Evolutionary conservation across 495 filamentous ascomycete species (phyloP), one percentile per base, ranked within the genome.

Genomic region (Cudoniella acicularis): DNA sequence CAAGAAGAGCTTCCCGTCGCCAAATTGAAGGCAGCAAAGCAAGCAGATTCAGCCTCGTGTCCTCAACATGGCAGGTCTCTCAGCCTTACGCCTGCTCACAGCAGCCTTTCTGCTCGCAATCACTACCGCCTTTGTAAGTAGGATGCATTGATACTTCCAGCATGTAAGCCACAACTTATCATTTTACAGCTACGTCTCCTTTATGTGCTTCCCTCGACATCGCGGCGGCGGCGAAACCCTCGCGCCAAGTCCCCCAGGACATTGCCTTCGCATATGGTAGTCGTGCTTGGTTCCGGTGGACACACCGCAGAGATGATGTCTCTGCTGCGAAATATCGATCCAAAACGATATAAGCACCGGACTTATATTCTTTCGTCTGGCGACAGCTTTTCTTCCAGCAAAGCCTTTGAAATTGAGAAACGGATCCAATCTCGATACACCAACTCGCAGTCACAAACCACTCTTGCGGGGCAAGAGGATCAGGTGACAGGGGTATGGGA

Each of bases 221-320:
- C 70, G 64, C 46, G 36, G 22, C 10, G 25, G 23, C 49, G 24
- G 3, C 54, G 36, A 45, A n/a, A 57, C 22, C 27, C 52, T 16
- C 46, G 40, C 13, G 26, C 23, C 42, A 62, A 70, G 57, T 58
- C 63, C 11, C 41, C 49, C 61, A 54, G 56, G 16, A 67, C 71
- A 3, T 64, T 65, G 1, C 77, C 81, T 21, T 80, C 83, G 27
- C 92, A 91, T 70, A 76, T 94, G 49, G 76, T 96, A 22, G 79
- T 95, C 56, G 83, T 97, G 52, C 86, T 97, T 52, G 94, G 94
- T 41, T 93, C 88, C 24, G 94, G 94, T 56, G 94, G 94, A 3
- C 94, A 98, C 75, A 96, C 93, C 1, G 83, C 90, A 11, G 94
- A 98, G 75, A 95, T 98, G 89, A 75, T 96, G 46, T 83, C 86